Evolutionary conservation across 805 yeast genomes (phyloP).

Genomic region (Crinitomyces ghanaensis): DNA sequence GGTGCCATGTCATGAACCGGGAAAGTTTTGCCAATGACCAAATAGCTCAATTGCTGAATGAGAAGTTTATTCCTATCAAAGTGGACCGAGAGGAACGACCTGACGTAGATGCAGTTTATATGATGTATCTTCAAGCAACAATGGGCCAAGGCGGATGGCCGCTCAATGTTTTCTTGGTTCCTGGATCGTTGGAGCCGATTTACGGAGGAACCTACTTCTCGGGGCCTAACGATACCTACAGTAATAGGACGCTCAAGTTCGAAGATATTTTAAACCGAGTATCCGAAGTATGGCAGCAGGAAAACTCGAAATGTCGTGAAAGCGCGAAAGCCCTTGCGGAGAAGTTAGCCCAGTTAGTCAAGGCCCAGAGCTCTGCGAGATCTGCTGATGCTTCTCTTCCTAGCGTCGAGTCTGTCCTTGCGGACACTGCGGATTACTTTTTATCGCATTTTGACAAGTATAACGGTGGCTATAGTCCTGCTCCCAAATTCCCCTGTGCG

Average conservation of each 20-base stretch:
- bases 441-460: constrained; percentile 17
- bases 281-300: constrained; percentile 22
- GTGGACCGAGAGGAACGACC: constrained; percentile 31
- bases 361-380: constrained; percentile 15
- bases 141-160: constrained; percentile 32
- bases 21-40: constrained; percentile 21
- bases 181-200: constrained; percentile 25
- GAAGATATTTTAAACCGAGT: constrained; percentile 23
- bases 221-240: constrained; percentile 20
- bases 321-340: constrained; percentile 19
- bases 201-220: constrained; percentile 31
- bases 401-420: constrained; percentile 8
- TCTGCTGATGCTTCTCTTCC: constrained; percentile 9
- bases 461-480: constrained; percentile 26
- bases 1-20: constrained; percentile 29
- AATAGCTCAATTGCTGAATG: constrained; percentile 23
- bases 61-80: constrained; percentile 26
- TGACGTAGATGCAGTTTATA: constrained; percentile 30
- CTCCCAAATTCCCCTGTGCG: constrained; percentile 29
- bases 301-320: constrained; percentile 19
- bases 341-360: constrained; percentile 18
- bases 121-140: constrained; percentile 28
- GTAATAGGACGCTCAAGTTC: constrained; percentile 16
- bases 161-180: constrained; percentile 28
- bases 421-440: constrained; percentile 20